A percentile compares a stretch with the other conserved stretches of the same genome.
These are phyloP conservation scores for Ceratocystis destructans DNA, from an alignment of 2,329 filamentous ascomycete genomes.

Conservation along the genomic window DNA sequence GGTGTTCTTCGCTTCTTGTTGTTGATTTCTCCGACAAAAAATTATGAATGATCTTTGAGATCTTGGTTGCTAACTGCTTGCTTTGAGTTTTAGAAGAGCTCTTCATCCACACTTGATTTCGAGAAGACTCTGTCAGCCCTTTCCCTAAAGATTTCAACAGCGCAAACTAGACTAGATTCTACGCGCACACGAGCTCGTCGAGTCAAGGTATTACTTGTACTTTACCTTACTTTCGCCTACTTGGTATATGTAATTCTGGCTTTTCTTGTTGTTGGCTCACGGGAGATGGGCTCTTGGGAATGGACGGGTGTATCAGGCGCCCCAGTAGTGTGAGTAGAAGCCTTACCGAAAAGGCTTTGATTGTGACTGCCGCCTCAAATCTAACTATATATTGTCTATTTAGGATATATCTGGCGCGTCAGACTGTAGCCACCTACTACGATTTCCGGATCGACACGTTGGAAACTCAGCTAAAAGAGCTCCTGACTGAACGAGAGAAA, in stretches of 20 bases:
- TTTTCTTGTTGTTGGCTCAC: slow-evolving; percentile 70
- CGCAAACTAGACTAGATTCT: slow-evolving; percentile 58
- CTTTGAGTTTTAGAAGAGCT: slow-evolving; percentile 45
- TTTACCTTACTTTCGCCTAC: slow-evolving; percentile 85
- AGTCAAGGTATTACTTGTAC: slow-evolving; percentile 70
- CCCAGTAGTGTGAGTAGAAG: slow-evolving; percentile 52
- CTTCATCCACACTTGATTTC: slow-evolving; percentile 77
- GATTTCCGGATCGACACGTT: slow-evolving; percentile 64
- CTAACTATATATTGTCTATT: not conserved
- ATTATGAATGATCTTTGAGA: not conserved
- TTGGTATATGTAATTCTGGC: slow-evolving; percentile 74
- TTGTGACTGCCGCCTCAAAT: not conserved
- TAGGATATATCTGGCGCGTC: slow-evolving; percentile 69
- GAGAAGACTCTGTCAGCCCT: slow-evolving; percentile 79
- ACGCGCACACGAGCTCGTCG: slow-evolving; percentile 61
- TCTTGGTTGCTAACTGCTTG: not conserved
- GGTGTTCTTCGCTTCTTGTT: not conserved
- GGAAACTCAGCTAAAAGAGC: slow-evolving; percentile 54
- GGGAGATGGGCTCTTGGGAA: slow-evolving; percentile 61
- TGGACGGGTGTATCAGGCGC: slow-evolving; percentile 66
- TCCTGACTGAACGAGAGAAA: slow-evolving; percentile 64
- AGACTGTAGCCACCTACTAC: slow-evolving; percentile 55
- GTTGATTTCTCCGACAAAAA: too few species aligned
- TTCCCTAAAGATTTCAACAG: slow-evolving; percentile 65
- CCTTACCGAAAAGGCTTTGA: not conserved